These are phyloP conservation scores for Barnettozyma vustinii DNA, from an alignment of 805 yeast species.

Conservation along the genomic window DNA sequence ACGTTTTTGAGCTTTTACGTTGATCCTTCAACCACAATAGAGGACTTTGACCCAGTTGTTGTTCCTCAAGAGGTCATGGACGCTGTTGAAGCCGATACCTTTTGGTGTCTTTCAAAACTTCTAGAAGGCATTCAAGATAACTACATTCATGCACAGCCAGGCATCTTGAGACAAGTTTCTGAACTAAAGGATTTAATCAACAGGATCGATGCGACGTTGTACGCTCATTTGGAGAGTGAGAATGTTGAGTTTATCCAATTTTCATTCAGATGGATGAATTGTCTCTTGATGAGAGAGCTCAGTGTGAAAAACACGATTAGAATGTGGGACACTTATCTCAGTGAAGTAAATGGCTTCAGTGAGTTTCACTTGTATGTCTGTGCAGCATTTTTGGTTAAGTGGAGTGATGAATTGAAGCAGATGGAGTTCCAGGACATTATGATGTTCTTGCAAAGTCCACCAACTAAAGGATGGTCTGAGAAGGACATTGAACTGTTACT, in stretches of 20 bases:
- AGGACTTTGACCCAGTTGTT: constrained; percentile 53
- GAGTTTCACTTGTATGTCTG: constrained; percentile 95
- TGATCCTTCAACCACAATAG: constrained; percentile 41
- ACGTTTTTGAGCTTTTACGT: constrained; percentile 71
- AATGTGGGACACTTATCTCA: constrained; percentile 96
- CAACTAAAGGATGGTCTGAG: constrained; percentile 80
- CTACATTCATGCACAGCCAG: constrained; percentile 97
- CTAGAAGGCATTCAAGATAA: constrained; percentile 95
- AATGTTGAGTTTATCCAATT: constrained; percentile 94
- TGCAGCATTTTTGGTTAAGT: constrained; percentile 90
- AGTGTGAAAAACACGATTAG: constrained; percentile 72
- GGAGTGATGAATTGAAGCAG: constrained; percentile 68
- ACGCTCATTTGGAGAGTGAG: constrained; percentile 70
- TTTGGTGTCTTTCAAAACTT: constrained; percentile 91
- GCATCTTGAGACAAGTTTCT: constrained; percentile 84
- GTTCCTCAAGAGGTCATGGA: constrained; percentile 56
- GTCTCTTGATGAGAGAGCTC: constrained; percentile 91
- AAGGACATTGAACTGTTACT: constrained; percentile 86
- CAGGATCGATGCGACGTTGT: constrained; percentile 71
- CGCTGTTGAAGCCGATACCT: constrained; percentile 89
- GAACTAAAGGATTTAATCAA: constrained; percentile 72
- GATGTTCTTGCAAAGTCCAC: constrained; percentile 85
- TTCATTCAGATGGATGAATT: constrained; percentile 98
- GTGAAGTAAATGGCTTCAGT: constrained; percentile 75
- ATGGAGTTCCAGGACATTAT: constrained; percentile 95